Base-by-base conservation (phyloP, 116 monocot species). In the Trichopus zeylanicus region DNA sequence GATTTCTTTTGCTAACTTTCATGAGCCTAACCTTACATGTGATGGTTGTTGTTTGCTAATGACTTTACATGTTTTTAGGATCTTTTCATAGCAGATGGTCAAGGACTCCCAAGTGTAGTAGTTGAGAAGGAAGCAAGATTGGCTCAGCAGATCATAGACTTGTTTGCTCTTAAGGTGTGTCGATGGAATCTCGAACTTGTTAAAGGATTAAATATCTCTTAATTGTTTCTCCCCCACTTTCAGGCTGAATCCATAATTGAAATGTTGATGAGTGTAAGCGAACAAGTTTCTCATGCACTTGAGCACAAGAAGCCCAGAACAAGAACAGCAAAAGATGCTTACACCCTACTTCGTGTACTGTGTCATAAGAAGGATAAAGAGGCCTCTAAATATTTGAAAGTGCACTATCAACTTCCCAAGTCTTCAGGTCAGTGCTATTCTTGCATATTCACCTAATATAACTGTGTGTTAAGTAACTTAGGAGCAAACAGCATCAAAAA, bases 301-400 rank as follows among this genome's bases (percentile, higher is more conserved):
- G 67, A 70, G 30, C 24, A 33, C 15, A 67, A 38, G 21, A 75
- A 49, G 35, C 56, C 39, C 22, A 61, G 62, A 61, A 59, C 15
- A 33, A 80, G 82, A 63, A 49, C 28, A 51, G 66, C 69, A 66
- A 70, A 69, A 32, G 81, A 81, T 72, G 69, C 75, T 51, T 73
- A 81, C 53, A 81, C 80, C 32, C 66, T 89, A 35, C 69, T 89
- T 10, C 64, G 88, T 34, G 61, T 89, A 64, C 61, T 89, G 39
- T 89, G 88, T 46, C 88, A 89, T 72, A 89, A 81, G 74, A 89
- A 81, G 60, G 84, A 89, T n/a, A 61, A 64, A 78, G 54, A 24
- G 47, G 88, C 88, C 49, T 89, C 88, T 25, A 71, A 72, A 32
- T 89, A 84, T 61, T 66, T 89, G 48, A 89, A 75, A 84, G 25